Percentiles rank a stretch among this genome's conserved stretches.
phyloP scores from a whole-genome alignment of 371 early-diverging fungal genomes.

The Mortierella sp. region DNA sequence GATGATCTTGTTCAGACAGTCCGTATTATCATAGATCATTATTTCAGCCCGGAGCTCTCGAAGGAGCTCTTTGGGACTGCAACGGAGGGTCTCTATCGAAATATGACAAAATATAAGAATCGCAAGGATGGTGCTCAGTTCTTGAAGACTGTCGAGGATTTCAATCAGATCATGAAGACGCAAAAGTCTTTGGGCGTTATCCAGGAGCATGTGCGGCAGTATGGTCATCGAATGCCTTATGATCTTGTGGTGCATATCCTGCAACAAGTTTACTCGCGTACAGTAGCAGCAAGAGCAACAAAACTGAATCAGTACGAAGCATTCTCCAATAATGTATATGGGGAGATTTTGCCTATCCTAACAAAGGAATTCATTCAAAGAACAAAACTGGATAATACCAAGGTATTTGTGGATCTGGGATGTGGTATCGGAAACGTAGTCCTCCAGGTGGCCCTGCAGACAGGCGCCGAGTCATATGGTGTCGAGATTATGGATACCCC shows the following conservation, averaged over 20 bases:
- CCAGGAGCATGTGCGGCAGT: constrained; percentile 47
- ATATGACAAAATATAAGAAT: constrained; percentile 84
- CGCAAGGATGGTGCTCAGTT: constrained; percentile 78
- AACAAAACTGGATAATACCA: constrained; percentile 72
- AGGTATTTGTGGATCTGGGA: constrained; percentile 93
- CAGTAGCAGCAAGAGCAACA: constrained; percentile 88
- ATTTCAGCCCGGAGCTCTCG: constrained; percentile 64
- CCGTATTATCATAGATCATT: constrained; percentile 72
- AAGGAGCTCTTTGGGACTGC: constrained; percentile 73
- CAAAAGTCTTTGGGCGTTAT: constrained; percentile 58
- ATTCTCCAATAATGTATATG: constrained; percentile 96
- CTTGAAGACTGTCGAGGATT: constrained; percentile 75
- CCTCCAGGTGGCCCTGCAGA: constrained; percentile 92
- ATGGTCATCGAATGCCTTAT: constrained; percentile 64
- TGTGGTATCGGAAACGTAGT: constrained; percentile 97
- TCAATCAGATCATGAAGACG: constrained; percentile 73
- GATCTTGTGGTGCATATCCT: constrained; percentile 87
- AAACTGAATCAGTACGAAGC: constrained; percentile 88
- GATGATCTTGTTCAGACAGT: constrained; percentile 81
- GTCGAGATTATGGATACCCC: constrained; percentile 95
- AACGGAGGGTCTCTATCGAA: constrained; percentile 78
- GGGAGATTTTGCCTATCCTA: constrained; percentile 91
- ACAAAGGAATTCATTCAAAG: constrained; percentile 86
- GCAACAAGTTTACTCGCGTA: constrained; percentile 90
- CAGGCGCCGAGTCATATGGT: constrained; percentile 87